Base-by-base conservation (phyloP, 192 early-diverging fungal genomes). In the Lunasporangiospora selenospora region DNA sequence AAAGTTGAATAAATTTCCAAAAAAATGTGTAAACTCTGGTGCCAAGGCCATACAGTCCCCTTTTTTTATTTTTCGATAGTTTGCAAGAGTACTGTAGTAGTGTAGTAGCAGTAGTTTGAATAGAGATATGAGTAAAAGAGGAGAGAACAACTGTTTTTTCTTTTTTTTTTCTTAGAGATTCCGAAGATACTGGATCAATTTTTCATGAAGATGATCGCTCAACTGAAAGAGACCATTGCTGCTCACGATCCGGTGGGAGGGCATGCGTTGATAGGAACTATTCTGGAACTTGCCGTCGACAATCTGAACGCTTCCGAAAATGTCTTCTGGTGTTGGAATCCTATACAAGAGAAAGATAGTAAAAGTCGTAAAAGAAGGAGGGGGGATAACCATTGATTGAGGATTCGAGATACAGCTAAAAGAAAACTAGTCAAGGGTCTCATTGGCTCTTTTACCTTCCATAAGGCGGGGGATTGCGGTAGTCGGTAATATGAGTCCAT, bases 321-420 rank as follows among this genome's bases (percentile, higher is more conserved):
- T 88, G 62, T 88, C 83, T 48, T 88, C 86, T 18, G 86, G 84
- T 26, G 61, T 53, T 15, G 84, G 83, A 34, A 86, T 88, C 19
- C 86, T 62, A 57, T 13, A n/a, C n/a, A n/a, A n/a, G n/a, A n/a
- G n/a, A 33, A 33, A 10, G 49, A 51, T 27, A 0, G 7, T 6
- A 32, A 32, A n/a, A 11, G 27, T 36, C n/a, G n/a, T n/a, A n/a
- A n/a, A n/a, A 46, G 19, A 76, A 76, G 46, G 61, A 78, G 23
- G 69, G 76, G 27, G 81, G 64, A 11, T 63, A 65, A 52, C 11
- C 26, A 27, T 16, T 13, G 26, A 5, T 11, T 12, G 3, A 24
- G 21, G 44, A 46, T n/a, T n/a, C n/a, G n/a, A n/a, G n/a, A n/a
- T n/a, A n/a, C n/a, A n/a, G n/a, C n/a, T n/a, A n/a, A n/a, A n/a